Evolutionary conservation across 73 alveolate species (phyloP), one percentile per base, ranked within the genome.

Genomic region (Breviolum minutum): DNA sequence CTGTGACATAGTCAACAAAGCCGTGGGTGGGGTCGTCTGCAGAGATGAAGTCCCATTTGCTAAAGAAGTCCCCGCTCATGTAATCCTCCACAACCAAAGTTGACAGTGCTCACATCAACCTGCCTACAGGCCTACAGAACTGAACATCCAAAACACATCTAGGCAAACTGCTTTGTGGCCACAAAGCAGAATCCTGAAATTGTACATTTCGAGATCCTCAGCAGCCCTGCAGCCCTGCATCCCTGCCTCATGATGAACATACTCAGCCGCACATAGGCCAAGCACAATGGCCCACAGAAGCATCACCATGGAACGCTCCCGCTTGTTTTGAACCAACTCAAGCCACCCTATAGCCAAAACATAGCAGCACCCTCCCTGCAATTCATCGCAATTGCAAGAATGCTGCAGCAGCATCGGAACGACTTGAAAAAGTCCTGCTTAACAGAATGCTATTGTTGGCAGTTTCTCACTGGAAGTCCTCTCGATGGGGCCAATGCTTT

Each of bases 11-110:
- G 82, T 92, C 98, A 61, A 92, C 98, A 29, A 81, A 73, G 90
- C 98, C 98, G 61, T 92, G 98, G 8, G 98, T 92, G 4, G 98
- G 98, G 48, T 92, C 98, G 26, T 92, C 71, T 40, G 69, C 98
- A 27, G 98, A 63, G 74, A 74, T 30, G n/a, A 92, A 92, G 68
- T 92, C 98, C 98, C 98, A 92, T 80, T 92, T 80, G 27, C 83
- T 80, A 69, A 92, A 92, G 81, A 92, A 92, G 63, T 86, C 94
- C 26, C 68, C 89, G 5, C 30, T 48, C 98, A 92, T 73, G 81
- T 92, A 92, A 69, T 92, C 98, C 98, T 92, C 30, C 80, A 6
- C 64, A 29, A 11, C 40, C 29, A 16, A 24, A 16, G 29, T 14
- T 7, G n/a, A 13, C 68, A 40, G 54, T 40, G 54, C 54, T 40